A percentile compares a stretch with the other conserved stretches of the same genome.
These are phyloP conservation scores for Suhomyces canberraensis DNA, from an alignment of 805 yeast genomes.

Conservation along the genomic window DNA sequence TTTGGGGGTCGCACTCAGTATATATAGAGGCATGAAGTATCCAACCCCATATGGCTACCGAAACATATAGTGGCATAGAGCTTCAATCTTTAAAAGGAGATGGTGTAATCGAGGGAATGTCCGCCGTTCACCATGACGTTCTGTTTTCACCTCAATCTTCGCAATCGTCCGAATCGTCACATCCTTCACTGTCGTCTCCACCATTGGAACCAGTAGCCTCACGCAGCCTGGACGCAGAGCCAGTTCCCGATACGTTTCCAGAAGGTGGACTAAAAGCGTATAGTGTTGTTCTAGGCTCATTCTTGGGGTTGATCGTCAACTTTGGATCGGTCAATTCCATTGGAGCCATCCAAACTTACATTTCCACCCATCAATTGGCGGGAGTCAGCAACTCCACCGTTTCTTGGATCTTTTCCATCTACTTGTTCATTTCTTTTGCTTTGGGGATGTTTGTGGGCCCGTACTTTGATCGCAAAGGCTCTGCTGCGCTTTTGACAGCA, in stretches of 20 bases:
- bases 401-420: conserved; percentile 42
- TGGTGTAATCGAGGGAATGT: too few species aligned
- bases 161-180: too few species aligned
- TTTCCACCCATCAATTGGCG: conserved; percentile 35
- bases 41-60: too few species aligned
- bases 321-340: conserved; percentile 34
- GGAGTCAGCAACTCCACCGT: conserved; percentile 26
- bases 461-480: conserved; percentile 19
- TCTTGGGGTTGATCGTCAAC: conserved; percentile 44
- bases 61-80: neutral
- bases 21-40: too few species aligned
- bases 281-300: conserved; percentile 25
- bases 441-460: conserved; percentile 23
- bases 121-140: too few species aligned
- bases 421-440: conserved; percentile 27
- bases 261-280: conserved; percentile 24
- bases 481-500: conserved; percentile 12
- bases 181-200: too few species aligned
- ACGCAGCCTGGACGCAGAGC: neutral
- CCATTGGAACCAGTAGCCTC: neutral
- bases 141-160: too few species aligned
- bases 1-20: too few species aligned
- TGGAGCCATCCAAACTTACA: conserved; percentile 39
- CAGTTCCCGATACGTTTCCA: conserved; percentile 14
- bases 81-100: neutral